Percentiles rank a stretch among this genome's conserved stretches.
Evolutionary conservation across 2,329 filamentous ascomycete genomes (phyloP).

Genomic region (Fusarium ambrosium): DNA sequence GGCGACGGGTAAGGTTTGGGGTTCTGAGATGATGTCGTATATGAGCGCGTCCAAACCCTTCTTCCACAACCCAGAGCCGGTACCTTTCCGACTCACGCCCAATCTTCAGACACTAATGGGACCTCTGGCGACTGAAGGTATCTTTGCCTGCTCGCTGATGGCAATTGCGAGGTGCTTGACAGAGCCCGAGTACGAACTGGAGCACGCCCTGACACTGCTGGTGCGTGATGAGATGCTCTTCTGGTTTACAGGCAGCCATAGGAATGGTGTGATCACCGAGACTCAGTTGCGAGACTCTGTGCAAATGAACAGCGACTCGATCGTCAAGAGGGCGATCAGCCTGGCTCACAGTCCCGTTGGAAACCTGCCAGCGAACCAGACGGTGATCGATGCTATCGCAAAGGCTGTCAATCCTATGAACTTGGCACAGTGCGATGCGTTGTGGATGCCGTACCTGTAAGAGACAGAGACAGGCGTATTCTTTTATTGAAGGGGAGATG

Average conservation of each 20-base stretch:
- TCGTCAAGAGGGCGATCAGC: constrained; percentile 90
- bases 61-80: constrained; percentile 95
- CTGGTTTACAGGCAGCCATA: constrained; percentile 89
- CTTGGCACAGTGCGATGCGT: constrained; percentile 86
- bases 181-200: constrained; percentile 90
- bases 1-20: constrained; percentile 93
- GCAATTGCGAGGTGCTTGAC: constrained; percentile 94
- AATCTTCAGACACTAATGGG: constrained; percentile 98
- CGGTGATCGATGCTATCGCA: constrained; percentile 93
- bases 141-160: constrained; percentile 96
- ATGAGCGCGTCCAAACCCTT: constrained; percentile 88
- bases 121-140: constrained; percentile 93
- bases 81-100: constrained; percentile 96
- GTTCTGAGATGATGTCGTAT: constrained; percentile 90
- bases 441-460: constrained; percentile 98
- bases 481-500: constrained; percentile 18
- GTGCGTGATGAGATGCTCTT: constrained; percentile 98
- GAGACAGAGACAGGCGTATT: constrained; percentile 27
- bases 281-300: constrained; percentile 83
- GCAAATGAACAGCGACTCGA: constrained; percentile 87
- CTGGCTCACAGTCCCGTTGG: constrained; percentile 83
- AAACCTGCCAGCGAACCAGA: constrained; percentile 95
- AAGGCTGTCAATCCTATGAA: constrained; percentile 93
- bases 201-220: constrained; percentile 93
- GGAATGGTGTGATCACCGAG: constrained; percentile 64